Base-by-base conservation (phyloP, 306 rosid genomes). In the Sechiopsis laciniata region DNA sequence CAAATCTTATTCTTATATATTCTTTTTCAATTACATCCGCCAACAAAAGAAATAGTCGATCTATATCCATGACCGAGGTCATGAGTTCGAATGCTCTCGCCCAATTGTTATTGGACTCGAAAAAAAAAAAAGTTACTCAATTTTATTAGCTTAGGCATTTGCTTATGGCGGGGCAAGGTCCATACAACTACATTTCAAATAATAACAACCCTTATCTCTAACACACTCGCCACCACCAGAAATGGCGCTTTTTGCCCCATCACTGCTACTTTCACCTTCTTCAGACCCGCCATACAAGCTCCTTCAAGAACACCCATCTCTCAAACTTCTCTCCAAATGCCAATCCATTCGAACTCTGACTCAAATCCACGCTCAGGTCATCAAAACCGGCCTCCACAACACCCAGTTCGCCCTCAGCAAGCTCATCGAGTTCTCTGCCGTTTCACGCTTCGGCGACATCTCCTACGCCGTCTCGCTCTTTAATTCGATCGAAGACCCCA, bases 321-420 rank as follows among this genome's bases (percentile, higher is more conserved):
- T 87, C 29, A 57, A 29, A 6, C 89, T 89, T 13, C 85, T 89
- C 79, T 62, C 89, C 19, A 80, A 84, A 76, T 89, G 92, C 80
- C 82, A 75, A 75, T 77, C 14, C 87, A 74, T 88, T 56, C 76
- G 75, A 11, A 62, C 46, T 52, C 68, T 90, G 60, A 80, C 73
- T 61, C 96, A 92, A 83, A 74, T 87, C 63, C 96, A 88, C 83
- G n/a, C 88, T 73, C 80, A 78, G 55, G 32, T 85, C 37, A 82
- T 88, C 87, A 92, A 80, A 74, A 86, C 87, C 8, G 96, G 96
- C 55, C 89, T 91, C 73, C 85, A 90, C 82, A 80, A 85, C 51
- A 83, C 83, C 73, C 77, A 75, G 4, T 85, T 84, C 67, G 85
- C 85, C 0, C 88, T 82, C 22, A 84, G 83, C 87, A 90, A 92